These are phyloP conservation scores for Cordyceps cicadae DNA, from an alignment of 2,329 filamentous ascomycete species.

Conservation along the genomic window DNA sequence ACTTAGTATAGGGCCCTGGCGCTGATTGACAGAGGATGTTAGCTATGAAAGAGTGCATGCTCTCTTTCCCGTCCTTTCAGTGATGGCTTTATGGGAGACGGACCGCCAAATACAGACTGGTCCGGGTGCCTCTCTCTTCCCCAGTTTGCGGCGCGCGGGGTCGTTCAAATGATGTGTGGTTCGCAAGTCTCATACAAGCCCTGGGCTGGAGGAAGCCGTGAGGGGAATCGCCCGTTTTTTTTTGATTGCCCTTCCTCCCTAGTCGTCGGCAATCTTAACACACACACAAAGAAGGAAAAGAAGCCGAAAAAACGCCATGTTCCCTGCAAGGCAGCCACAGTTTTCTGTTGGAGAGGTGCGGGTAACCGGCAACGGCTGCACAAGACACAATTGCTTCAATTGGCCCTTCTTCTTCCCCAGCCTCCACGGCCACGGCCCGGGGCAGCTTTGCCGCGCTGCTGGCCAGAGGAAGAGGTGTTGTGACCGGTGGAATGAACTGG, in stretches of 20 bases:
- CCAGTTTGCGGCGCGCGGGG: neutral
- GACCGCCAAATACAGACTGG: no score
- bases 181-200: neutral
- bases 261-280: neutral
- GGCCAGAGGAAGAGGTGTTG: no score
- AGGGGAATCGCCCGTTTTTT: neutral
- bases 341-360: neutral
- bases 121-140: no score
- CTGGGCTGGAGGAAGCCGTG: neutral
- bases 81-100: no score
- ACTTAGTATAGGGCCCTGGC: neutral
- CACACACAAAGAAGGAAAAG: neutral
- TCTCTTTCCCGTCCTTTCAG: no score
- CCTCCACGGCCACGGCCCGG: neutral
- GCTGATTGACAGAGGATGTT: neutral
- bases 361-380: constrained; percentile 10
- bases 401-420: neutral
- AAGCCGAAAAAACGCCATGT: neutral
- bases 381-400: neutral
- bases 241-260: neutral
- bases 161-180: neutral
- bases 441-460: no score
- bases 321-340: neutral
- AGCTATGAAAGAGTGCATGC: no score
- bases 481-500: no score